phyloP scores from a whole-genome alignment of 371 early-diverging fungal genomes.

The Zancudomyces culisetae region DNA sequence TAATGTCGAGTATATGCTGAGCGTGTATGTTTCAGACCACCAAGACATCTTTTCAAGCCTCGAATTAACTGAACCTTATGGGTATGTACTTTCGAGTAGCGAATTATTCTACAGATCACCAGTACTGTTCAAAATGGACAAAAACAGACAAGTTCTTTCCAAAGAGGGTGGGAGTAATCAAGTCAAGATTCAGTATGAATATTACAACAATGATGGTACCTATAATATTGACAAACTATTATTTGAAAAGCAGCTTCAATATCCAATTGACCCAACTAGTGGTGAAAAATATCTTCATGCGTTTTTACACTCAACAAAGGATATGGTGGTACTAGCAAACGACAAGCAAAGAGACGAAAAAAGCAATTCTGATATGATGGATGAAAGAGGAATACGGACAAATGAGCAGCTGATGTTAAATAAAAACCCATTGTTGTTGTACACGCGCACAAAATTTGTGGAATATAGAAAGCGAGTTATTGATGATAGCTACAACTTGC shows the following conservation, averaged over 20 bases:
- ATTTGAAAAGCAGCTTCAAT: too few species aligned
- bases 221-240: too few species aligned
- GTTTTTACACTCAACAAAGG: slow-evolving; percentile 5
- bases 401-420: too few species aligned
- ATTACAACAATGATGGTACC: too few species aligned
- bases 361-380: slow-evolving; percentile 1
- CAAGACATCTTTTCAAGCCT: background rate
- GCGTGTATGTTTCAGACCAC: background rate
- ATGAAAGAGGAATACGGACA: too few species aligned
- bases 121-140: background rate
- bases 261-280: too few species aligned
- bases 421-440: slow-evolving; percentile 7
- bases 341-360: slow-evolving; percentile 10
- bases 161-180: background rate
- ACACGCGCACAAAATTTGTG: slow-evolving; percentile 10
- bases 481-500: slow-evolving; percentile 10
- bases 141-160: background rate
- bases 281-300: slow-evolving; percentile 4
- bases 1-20: background rate
- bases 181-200: too few species aligned
- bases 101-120: too few species aligned
- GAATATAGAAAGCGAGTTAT: slow-evolving; percentile 7
- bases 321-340: slow-evolving; percentile 10
- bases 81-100: too few species aligned
- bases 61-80: background rate